Base-by-base conservation (phyloP, 129 eudicot species). In the Gnaphalium uliginosum region DNA sequence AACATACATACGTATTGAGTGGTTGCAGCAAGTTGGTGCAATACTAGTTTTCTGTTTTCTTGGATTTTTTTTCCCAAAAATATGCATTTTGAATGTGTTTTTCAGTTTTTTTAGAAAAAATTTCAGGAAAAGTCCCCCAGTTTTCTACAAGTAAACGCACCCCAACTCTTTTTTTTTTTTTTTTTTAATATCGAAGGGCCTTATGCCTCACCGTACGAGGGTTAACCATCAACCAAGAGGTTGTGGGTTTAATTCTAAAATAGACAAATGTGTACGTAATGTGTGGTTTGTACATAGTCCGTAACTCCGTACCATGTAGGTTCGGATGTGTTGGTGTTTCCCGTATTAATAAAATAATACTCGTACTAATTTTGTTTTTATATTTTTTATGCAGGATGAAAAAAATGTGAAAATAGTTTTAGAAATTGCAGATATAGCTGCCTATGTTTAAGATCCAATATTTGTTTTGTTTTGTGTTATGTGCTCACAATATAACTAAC, bases 361-460 rank as follows among this genome's bases (percentile, higher is more conserved):
- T 61, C n/a, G 2, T 15, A 41, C 48, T 41, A 8, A 41, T 41
- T 41, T 41, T 77, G 23, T 63, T 75, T 69, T 30, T 71, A 22
- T 64, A 19, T 64, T 2, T 29, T 37, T 5, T 68, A 1, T 72
- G 79, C 72, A 82, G 85, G 81, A 76, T 64, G 78, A 65, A 76
- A 63, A 54, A 51, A 25, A 1, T 33, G 63, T 43, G 4, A 70
- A 71, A 41, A 25, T 66, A 69, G 78, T 72, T 27, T 17, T 67
- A 56, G 73, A 74, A 58, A 18, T 72, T 53, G 65, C 69, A 58
- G 39, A 68, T 58, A 54, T 4, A 43, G 58, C 72, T 54, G 68
- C 68, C 67, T 48, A 69, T 32, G 74, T 76, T 71, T 73, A 67
- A 30, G 71, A 41, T 54, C 32, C 13, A 69, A 19, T 66, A 8